Base-by-base conservation (phyloP, 1,284 basidiomycete species). In the Vanrija sp. region DNA sequence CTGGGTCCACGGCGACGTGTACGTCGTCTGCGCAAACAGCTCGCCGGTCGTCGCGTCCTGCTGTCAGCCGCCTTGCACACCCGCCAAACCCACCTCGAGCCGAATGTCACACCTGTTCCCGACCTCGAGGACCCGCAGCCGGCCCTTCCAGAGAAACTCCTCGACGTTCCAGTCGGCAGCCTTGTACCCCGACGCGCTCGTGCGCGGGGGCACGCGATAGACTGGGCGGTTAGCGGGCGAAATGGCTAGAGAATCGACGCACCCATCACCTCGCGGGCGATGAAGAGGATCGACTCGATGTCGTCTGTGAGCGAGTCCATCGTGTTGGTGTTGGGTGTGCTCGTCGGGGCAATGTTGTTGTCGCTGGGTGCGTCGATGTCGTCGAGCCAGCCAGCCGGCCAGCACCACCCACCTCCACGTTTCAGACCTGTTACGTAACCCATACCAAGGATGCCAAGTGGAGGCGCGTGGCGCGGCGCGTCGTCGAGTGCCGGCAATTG, bases 1-100 rank as follows among this genome's bases (percentile, higher is more conserved):
- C 24, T 85, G 85, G 6, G 89, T 87, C 63, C 68, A 72, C 31
- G 83, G 79, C 10, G 86, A 81, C 66, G 89, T 86, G 71, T 98
- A 98, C n/a, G 85, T 85, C 10, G 89, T 85, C 62, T 85, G 85
- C 24, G 95, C 96, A 75, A 98, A 98, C 45, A 93, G 65, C 51
- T 77, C 76, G 36, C 75, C 75, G 22, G 71, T 61, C n/a, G 43
- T 64, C 5, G 66, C 47, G 53, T 74, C 72, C 73, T 74, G 56
- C 3, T 22, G 35, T 47, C 46, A 56, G 51, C n/a, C 4, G 19
- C 15, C 7, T 6, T 3, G 22, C 41, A 24, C 23, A 7, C 15
- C 22, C 47, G 22, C 3, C 19, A n/a, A 20, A 57, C 71, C 51
- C 49, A 74, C 76, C 66, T 77, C 76, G 22, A 77, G 58, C 41